phyloP scores from a whole-genome alignment of 176 grass and related monocot genomes.

The Microstegium vimineum region DNA sequence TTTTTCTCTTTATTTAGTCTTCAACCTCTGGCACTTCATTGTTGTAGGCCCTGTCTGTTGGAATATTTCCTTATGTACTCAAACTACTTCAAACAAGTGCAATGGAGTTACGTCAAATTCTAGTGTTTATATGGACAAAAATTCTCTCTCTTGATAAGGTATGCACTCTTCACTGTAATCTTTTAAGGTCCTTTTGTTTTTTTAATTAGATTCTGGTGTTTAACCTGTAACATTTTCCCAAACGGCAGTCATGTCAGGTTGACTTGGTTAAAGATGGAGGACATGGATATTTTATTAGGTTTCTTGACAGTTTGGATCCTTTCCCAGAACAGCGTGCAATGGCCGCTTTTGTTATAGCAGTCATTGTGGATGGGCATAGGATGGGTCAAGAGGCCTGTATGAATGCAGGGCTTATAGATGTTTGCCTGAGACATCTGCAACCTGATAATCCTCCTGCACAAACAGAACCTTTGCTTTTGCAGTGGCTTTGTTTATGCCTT shows the following conservation, averaged over 20 bases:
- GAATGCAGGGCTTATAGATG: constrained; percentile 65
- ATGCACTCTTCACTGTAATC: constrained; percentile 2
- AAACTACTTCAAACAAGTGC: constrained; percentile 96
- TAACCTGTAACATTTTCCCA: background rate
- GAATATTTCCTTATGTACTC: constrained; percentile 96
- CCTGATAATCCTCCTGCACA: constrained; percentile 48
- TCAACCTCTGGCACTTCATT: constrained; percentile 1
- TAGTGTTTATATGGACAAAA: constrained; percentile 99
- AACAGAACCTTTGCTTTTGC: constrained; percentile 85
- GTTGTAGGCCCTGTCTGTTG: constrained; percentile 85
- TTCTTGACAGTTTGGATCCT: constrained; percentile 90
- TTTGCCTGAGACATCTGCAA: constrained; percentile 85
- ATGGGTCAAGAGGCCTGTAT: constrained; percentile 87
- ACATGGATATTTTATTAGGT: constrained; percentile 88
- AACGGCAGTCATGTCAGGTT: constrained; percentile 86
- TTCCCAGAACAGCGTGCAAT: constrained; percentile 95
- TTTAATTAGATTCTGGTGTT: constrained; percentile 18
- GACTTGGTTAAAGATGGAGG: constrained; percentile 98
- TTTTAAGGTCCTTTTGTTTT: background rate
- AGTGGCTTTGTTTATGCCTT: constrained; percentile 97
- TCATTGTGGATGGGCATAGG: constrained; percentile 86
- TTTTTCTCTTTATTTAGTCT: background rate
- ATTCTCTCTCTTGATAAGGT: constrained; percentile 99
- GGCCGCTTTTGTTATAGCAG: constrained; percentile 93
- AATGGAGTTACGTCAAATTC: constrained; percentile 86